Evolutionary conservation across 83 land plant genomes (phyloP).

Genomic region (Picea mariana): DNA sequence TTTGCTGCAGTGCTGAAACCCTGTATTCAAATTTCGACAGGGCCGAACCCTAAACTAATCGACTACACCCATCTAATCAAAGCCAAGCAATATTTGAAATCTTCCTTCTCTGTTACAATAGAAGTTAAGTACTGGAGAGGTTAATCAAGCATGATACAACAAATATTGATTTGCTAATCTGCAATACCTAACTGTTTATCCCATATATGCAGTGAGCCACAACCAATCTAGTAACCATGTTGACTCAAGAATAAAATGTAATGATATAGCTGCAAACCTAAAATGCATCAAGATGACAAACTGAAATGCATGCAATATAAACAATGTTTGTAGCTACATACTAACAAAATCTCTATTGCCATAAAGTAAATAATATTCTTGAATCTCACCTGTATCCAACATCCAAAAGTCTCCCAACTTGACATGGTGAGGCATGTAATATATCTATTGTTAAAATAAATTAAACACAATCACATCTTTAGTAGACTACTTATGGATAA

Average conservation of each 20-base stretch:
- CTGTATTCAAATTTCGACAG: too few species aligned
- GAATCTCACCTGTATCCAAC: constrained; percentile 81
- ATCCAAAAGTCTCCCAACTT: constrained; percentile 99
- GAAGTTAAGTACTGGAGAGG: neutral
- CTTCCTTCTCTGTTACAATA: neutral
- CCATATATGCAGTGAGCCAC: neutral
- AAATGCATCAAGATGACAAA: neutral
- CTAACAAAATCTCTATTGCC: neutral
- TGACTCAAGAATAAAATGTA: neutral
- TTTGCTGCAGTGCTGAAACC: neutral
- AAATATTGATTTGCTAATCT: neutral
- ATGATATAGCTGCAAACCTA: constrained; percentile 1
- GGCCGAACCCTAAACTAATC: neutral
- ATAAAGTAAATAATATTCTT: neutral
- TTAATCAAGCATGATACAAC: neutral
- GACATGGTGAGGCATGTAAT: constrained; percentile 12
- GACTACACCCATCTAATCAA: neutral
- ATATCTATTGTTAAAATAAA: neutral
- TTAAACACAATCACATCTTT: neutral
- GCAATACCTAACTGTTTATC: neutral
- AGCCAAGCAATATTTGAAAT: neutral
- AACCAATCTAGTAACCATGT: neutral
- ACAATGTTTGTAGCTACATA: neutral
- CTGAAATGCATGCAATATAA: neutral
- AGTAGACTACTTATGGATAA: neutral